A percentile compares a stretch with the other conserved stretches of the same genome.
These are phyloP conservation scores for Huntiella omanensis DNA, from an alignment of 2,329 filamentous ascomycete genomes.

Conservation along the genomic window DNA sequence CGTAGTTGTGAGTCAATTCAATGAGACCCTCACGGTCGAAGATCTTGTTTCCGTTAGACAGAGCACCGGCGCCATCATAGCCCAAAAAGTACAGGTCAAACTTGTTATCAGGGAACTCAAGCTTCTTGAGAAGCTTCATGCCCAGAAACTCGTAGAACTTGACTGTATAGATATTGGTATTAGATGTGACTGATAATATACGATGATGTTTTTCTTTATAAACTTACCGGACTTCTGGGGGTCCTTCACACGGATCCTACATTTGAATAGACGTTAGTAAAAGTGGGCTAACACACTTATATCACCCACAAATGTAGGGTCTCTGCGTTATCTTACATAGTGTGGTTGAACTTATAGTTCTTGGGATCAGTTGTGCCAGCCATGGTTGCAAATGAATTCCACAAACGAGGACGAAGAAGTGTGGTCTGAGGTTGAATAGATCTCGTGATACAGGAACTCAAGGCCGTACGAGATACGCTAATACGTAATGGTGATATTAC, in stretches of 20 bases:
- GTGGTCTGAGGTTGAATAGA: no score
- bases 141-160: constrained; percentile 91
- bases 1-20: constrained; percentile 71
- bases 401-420: neutral
- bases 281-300: neutral
- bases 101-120: constrained; percentile 68
- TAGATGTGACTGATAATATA: neutral
- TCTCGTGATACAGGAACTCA: no score
- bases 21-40: constrained; percentile 81
- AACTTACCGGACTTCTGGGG: constrained; percentile 53
- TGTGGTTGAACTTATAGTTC: constrained; percentile 75
- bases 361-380: constrained; percentile 52
- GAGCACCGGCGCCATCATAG: constrained; percentile 59
- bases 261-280: neutral
- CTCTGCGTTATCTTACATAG: constrained; percentile 40
- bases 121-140: constrained; percentile 64
- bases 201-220: neutral
- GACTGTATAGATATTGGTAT: constrained; percentile 27
- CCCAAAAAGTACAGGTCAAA: constrained; percentile 94
- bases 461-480: neutral
- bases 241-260: constrained; percentile 84
- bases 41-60: constrained; percentile 49
- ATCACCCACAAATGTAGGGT: neutral
- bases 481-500: neutral
- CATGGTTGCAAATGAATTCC: constrained; percentile 27